Evolutionary conservation across 371 early-diverging fungal genomes (phyloP).

Genomic region (Neoconidiobolus thromboides): DNA sequence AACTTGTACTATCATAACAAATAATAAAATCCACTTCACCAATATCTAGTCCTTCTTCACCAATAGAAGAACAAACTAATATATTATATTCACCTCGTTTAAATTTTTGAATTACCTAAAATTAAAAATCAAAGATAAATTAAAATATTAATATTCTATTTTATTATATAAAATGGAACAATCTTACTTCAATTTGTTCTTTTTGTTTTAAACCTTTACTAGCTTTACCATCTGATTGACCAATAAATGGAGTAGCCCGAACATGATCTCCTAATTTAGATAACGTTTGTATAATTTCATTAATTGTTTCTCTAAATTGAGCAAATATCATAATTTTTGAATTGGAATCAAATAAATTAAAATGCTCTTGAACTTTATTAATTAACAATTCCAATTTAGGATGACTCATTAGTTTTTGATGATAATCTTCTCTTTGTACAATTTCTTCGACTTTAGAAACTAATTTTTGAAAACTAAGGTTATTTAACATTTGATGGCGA

Average conservation of each 20-base stretch:
- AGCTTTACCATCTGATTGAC: constrained; percentile 51
- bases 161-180: not conserved
- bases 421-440: constrained; percentile 29
- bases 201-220: constrained; percentile 13
- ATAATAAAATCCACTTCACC: constrained; percentile 90
- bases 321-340: constrained; percentile 82
- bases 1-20: constrained; percentile 72
- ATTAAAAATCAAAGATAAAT: not conserved
- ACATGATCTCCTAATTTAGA: constrained; percentile 43
- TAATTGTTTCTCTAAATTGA: constrained; percentile 66
- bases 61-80: constrained; percentile 79
- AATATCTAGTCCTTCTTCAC: constrained; percentile 94
- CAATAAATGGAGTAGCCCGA: constrained; percentile 57
- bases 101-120: constrained; percentile 16
- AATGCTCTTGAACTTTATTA: constrained; percentile 15
- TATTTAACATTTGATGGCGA: constrained; percentile 8
- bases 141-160: not conserved
- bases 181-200: constrained; percentile 9
- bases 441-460: constrained; percentile 16
- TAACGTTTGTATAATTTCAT: constrained; percentile 54
- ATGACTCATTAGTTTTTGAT: constrained; percentile 57
- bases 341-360: constrained; percentile 9
- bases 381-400: constrained; percentile 49
- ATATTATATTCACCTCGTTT: constrained; percentile 56
- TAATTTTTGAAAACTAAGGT: constrained; percentile 16